Evolutionary conservation across 208 protist genomes (phyloP), one percentile per base, ranked within the genome.

Genomic region (Angomonas ambiguus): DNA sequence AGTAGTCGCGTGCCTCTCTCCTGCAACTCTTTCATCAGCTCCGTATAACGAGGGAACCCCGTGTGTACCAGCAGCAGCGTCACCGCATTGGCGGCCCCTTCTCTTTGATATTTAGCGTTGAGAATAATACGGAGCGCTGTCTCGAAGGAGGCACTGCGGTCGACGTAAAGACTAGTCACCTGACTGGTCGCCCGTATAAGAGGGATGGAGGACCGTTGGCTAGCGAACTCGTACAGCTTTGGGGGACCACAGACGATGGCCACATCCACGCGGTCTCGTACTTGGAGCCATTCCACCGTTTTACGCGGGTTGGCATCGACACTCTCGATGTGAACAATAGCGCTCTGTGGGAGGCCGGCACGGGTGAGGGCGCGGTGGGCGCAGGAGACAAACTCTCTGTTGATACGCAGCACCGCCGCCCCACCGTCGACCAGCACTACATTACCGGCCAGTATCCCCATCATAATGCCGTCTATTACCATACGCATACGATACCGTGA

Each of bases 401-500:
- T 84, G 8, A 78, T 84, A 59, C 66, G 68, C 48, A 67, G 68
- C 20, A 87, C 64, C 34, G 74, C 67, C 28, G 72, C 69, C 11
- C 77, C 82, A 30, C 74, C 74, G 33, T 87, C 82, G n/a, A 87
- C 51, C 22, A 84, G 68, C 51, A 84, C 68, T 24, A 70, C 74
- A 68, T 84, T 87, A 51, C 77, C 82, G 33, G 76, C 66, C 22
- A 83, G 62, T 59, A 88, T 68, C 16, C 72, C 76, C 78, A 83
- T 85, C 18, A 71, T 69, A 13, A 74, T 71, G 1, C 77, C 78
- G 41, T 88, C 82, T 1, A 82, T 57, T n/a, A 57, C 64, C 63
- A 85, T 79, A 41, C 82, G 77, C 0, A 78, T 72, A 25, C 78
- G 78, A 59, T 79, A 85, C 49, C 82, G 75, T 1, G 82, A 84